Evolutionary conservation across 2,329 filamentous ascomycete genomes (phyloP).

Genomic region (Nothophaeocryptopus gaeumannii): DNA sequence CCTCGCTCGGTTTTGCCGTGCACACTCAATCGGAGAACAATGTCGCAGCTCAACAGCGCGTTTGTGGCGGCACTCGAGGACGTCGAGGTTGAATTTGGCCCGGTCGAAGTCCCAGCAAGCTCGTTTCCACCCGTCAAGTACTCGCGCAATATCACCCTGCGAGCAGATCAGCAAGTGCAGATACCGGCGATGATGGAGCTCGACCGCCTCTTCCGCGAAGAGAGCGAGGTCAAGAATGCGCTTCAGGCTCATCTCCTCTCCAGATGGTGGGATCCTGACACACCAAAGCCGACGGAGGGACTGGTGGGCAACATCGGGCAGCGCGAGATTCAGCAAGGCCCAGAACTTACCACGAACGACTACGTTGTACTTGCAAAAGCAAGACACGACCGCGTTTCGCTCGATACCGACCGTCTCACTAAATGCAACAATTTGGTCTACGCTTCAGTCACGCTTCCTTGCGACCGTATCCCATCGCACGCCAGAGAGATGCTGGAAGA

Average conservation of each 20-base stretch:
- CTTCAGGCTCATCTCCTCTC: slow-evolving; percentile 4
- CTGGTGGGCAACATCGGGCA: background rate
- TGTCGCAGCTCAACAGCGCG: too few species aligned
- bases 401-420: slow-evolving; percentile 10
- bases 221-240: slow-evolving; percentile 5
- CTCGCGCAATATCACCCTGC: slow-evolving; percentile 1
- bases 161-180: background rate
- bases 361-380: slow-evolving; percentile 1
- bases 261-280: background rate
- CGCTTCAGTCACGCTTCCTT: background rate
- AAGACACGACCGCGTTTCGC: background rate
- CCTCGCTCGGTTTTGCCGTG: background rate
- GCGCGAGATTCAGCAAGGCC: slow-evolving; percentile 4
- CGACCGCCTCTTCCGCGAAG: slow-evolving; percentile 3
- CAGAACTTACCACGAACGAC: slow-evolving; percentile 1
- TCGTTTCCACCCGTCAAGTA: background rate
- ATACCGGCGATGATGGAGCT: slow-evolving; percentile 1
- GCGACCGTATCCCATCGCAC: background rate
- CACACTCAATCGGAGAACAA: too few species aligned
- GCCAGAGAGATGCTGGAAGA: slow-evolving; percentile 15
- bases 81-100: background rate
- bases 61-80: background rate
- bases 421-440: slow-evolving; percentile 1
- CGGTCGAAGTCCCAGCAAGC: background rate
- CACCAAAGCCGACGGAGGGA: background rate